A percentile compares a stretch with the other conserved stretches of the same genome.
Conservation (phyloP, 2,329 filamentous ascomycete genomes). For the Plectosphaerella sp. region DNA sequence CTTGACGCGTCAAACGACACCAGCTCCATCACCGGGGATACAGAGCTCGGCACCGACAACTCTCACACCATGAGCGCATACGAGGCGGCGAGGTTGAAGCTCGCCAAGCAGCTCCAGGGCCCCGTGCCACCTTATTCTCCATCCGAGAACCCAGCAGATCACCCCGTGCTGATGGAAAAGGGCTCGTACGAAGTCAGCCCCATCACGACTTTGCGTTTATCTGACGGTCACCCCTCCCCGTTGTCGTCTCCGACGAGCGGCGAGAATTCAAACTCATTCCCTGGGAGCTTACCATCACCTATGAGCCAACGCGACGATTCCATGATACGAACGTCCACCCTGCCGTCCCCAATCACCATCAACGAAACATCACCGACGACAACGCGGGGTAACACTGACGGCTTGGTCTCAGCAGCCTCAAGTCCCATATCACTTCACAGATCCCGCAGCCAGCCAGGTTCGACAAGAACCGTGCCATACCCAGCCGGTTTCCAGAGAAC, state of each 20-base stretch:
- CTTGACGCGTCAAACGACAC: slow-evolving; percentile 38
- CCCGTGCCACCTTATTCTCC: slow-evolving; percentile 45
- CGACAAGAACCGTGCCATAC: slow-evolving; percentile 11
- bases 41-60: slow-evolving; percentile 35
- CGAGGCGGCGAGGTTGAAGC: slow-evolving; percentile 44
- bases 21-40: slow-evolving; percentile 30
- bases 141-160: slow-evolving; percentile 22
- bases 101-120: slow-evolving; percentile 46
- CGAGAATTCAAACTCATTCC: slow-evolving; percentile 30
- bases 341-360: slow-evolving; percentile 34
- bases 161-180: slow-evolving; percentile 22
- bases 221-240: slow-evolving; percentile 21
- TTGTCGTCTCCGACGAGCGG: slow-evolving; percentile 21
- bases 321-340: slow-evolving; percentile 28
- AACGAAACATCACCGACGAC: too few relatives aligned
- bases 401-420: slow-evolving; percentile 11
- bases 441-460: slow-evolving; percentile 8
- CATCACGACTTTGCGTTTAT: slow-evolving; percentile 26
- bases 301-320: slow-evolving; percentile 42
- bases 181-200: slow-evolving; percentile 26
- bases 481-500: slow-evolving; percentile 36
- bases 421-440: background rate
- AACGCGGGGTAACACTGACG: too few relatives aligned
- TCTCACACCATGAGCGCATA: slow-evolving; percentile 40
- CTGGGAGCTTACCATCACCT: slow-evolving; percentile 41